A percentile compares a stretch with the other conserved stretches of the same genome.
phyloP scores from a whole-genome alignment of 2,329 filamentous ascomycete species.

The Coniochaeta prunicola region DNA sequence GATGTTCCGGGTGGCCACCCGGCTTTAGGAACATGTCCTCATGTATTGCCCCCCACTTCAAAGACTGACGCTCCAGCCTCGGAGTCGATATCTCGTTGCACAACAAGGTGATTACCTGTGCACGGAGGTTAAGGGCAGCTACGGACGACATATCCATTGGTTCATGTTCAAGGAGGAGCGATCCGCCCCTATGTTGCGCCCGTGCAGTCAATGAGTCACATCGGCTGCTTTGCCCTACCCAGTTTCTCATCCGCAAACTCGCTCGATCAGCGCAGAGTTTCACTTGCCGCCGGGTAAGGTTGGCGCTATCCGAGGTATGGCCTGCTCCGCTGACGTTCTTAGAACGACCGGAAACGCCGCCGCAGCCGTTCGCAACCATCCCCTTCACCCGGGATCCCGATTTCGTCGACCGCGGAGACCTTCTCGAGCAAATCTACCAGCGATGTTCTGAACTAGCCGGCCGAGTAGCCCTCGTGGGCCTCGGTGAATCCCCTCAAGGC shows the following conservation, averaged over 20 bases:
- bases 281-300: background rate
- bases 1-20: background rate
- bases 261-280: background rate
- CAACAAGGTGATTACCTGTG: background rate
- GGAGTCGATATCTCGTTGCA: background rate
- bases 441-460: conserved; percentile 9
- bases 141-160: background rate
- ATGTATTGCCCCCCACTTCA: background rate
- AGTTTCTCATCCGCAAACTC: background rate
- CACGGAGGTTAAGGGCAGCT: background rate
- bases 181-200: background rate
- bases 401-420: conserved; percentile 18
- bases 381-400: conserved; percentile 22
- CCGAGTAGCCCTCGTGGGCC: conserved; percentile 20
- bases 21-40: background rate
- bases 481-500: no score
- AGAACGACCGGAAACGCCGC: conserved; percentile 12
- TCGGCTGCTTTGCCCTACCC: background rate
- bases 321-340: background rate
- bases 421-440: conserved; percentile 16
- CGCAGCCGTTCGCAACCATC: conserved; percentile 14
- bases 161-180: background rate
- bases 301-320: background rate
- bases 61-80: background rate
- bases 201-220: background rate